phyloP scores from a whole-genome alignment of 2,329 filamentous ascomycete species.

The Ophiostoma novo-ulmi region DNA sequence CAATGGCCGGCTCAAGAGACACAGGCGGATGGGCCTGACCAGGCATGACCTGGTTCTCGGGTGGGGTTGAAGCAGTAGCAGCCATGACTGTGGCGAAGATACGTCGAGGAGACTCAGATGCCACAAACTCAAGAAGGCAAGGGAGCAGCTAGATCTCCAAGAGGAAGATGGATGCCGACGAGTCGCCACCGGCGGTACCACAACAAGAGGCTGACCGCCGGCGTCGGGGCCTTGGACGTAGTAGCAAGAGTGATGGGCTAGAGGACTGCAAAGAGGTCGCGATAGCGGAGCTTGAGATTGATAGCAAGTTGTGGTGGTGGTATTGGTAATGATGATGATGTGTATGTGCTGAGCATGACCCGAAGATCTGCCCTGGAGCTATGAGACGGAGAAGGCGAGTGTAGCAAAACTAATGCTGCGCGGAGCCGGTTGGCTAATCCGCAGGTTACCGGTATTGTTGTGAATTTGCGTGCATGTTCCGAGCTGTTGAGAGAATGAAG shows the following conservation, averaged over 20 bases:
- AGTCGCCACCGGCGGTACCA: conserved; percentile 12
- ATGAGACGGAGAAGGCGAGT: background rate
- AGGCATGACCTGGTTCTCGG: conserved; percentile 25
- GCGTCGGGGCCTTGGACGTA: background rate
- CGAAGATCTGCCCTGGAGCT: background rate
- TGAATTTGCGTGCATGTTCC: conserved; percentile 10
- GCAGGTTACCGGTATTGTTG: conserved; percentile 13
- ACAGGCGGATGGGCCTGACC: conserved; percentile 28
- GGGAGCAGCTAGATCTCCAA: background rate
- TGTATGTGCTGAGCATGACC: background rate
- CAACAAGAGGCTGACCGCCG: conserved; percentile 13
- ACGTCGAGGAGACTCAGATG: background rate
- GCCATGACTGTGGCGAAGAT: conserved; percentile 15
- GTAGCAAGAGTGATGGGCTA: background rate
- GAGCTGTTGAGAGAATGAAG: background rate
- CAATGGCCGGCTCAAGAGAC: conserved; percentile 41
- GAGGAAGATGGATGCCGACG: background rate
- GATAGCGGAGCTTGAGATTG: background rate
- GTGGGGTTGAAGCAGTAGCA: conserved; percentile 12
- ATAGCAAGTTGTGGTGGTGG: background rate
- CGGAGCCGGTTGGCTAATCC: conserved; percentile 14
- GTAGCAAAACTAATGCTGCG: background rate
- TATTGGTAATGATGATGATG: background rate
- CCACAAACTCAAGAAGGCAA: background rate
- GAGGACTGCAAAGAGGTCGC: background rate